These are phyloP conservation scores for Prunus mongolica DNA, from an alignment of 306 rosid genomes.

Conservation along the genomic window DNA sequence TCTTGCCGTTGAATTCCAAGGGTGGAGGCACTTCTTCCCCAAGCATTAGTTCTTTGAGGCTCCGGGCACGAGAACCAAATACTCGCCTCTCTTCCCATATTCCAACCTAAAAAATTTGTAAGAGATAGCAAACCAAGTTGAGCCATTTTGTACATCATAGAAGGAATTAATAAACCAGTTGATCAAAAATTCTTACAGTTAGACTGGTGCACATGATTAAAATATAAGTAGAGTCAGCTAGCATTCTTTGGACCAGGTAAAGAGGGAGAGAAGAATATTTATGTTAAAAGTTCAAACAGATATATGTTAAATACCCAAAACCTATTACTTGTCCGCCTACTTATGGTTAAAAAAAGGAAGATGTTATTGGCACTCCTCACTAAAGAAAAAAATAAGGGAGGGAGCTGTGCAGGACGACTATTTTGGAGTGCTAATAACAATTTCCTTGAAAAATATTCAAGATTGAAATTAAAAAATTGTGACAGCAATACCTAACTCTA, in stretches of 20 bases:
- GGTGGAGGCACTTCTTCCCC: slow-evolving; percentile 76
- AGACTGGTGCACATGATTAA: neutral
- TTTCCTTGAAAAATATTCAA: neutral
- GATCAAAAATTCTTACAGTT: neutral
- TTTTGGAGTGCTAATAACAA: too few species aligned
- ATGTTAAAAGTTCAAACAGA: neutral
- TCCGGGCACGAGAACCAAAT: slow-evolving; percentile 68
- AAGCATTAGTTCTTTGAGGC: slow-evolving; percentile 75
- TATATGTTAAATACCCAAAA: neutral
- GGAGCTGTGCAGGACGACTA: too few species aligned
- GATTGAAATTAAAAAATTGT: too few species aligned
- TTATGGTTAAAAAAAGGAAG: neutral
- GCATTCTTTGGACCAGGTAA: neutral
- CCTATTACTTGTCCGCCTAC: neutral
- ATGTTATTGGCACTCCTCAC: too few species aligned
- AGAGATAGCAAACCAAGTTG: slow-evolving; percentile 16
- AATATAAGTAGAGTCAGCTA: neutral
- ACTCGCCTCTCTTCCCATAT: slow-evolving; percentile 93
- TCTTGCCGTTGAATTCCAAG: slow-evolving; percentile 60
- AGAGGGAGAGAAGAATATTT: neutral
- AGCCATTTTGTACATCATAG: slow-evolving; percentile 1
- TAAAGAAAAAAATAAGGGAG: too few species aligned
- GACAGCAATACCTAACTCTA: neutral
- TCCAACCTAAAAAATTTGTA: slow-evolving; percentile 48
- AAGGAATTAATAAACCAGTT: neutral